These are phyloP conservation scores for Dactylellina sp. DNA, from an alignment of 2,329 filamentous ascomycete genomes.

Conservation along the genomic window DNA sequence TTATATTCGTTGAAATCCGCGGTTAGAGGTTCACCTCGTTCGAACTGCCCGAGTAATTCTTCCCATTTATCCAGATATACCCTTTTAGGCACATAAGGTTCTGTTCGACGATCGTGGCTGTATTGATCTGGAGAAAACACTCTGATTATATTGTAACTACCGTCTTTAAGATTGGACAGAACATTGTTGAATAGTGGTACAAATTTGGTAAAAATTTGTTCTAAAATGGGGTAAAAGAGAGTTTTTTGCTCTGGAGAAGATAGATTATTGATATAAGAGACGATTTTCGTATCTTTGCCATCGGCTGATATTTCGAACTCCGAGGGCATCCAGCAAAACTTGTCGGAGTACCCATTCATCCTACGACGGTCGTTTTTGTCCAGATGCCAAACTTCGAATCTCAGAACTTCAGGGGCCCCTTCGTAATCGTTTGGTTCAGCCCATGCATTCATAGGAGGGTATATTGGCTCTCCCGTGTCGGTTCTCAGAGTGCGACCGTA, in stretches of 20 bases:
- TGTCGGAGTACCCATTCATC: conserved; percentile 1
- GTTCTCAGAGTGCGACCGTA: conserved; percentile 64
- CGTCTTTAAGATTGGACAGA: neutral
- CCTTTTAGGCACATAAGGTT: neutral
- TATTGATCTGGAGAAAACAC: too few species aligned
- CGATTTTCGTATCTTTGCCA: conserved; percentile 19
- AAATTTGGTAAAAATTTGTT: conserved; percentile 27
- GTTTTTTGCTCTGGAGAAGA: conserved; percentile 1
- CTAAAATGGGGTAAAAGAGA: conserved; percentile 29
- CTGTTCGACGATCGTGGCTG: neutral
- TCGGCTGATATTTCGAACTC: conserved; percentile 19
- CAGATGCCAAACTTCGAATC: too few species aligned
- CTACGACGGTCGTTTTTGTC: too few species aligned
- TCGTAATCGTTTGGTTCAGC: neutral
- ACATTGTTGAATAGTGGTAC: conserved; percentile 31
- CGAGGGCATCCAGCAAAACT: conserved; percentile 32
- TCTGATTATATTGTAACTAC: neutral
- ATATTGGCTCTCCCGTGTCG: conserved; percentile 13
- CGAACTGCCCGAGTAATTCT: conserved; percentile 10
- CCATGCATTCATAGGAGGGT: neutral
- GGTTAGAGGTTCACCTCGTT: neutral
- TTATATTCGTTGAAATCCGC: neutral
- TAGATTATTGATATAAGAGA: conserved; percentile 34
- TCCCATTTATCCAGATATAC: conserved; percentile 4
- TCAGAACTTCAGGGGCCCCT: conserved; percentile 4